Evolutionary conservation across 2,329 filamentous ascomycete genomes (phyloP), one percentile per base, ranked within the genome.

Genomic region (Metarhizium sp.): DNA sequence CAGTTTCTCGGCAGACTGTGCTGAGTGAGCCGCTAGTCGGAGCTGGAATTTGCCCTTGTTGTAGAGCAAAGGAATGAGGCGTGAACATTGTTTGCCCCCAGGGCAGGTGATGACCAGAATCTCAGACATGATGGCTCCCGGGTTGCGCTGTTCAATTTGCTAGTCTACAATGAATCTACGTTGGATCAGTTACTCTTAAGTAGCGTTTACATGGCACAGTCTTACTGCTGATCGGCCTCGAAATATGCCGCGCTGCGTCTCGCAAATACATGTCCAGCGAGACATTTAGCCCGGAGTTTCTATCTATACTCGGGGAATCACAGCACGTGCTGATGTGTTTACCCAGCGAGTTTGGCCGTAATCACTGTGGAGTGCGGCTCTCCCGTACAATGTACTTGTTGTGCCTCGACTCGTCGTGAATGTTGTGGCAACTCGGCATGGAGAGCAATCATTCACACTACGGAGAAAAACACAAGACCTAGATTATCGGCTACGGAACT

Each of bases 61-160:
- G 18, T 51, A 51, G 32, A 51, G 30, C 18, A 51, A 20, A 8
- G 49, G 49, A 40, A 51, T 42, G 11, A 51, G 49, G 34, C 49
- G 49, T 14, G 49, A 51, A 5, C 49, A 51, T 51, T 51, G 49
- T 40, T 51, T 51, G 32, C 49, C 49, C 13, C 49, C 49, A 7
- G 49, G 49, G 49, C 49, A 51, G 18, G 49, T 51, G 16, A 51
- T 40, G 32, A 51, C 49, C 6, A 51, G 49, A 51, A 51, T 40
- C 34, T 51, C 49, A 6, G 49, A 51, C 49, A 51, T 51, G 49
- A 6, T 16, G 6, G 11, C 34, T 13, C 13, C 34, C 34, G 13
- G 3, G 25, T 25, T 25, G 25, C 25, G 34, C 34, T 36, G 34
- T 36, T 36, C 34, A 36, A 13, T 36, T 8, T 36, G 25, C 25